Conservation (phyloP, 768 basidiomycete genomes). For the Amanita phalloides region DNA sequence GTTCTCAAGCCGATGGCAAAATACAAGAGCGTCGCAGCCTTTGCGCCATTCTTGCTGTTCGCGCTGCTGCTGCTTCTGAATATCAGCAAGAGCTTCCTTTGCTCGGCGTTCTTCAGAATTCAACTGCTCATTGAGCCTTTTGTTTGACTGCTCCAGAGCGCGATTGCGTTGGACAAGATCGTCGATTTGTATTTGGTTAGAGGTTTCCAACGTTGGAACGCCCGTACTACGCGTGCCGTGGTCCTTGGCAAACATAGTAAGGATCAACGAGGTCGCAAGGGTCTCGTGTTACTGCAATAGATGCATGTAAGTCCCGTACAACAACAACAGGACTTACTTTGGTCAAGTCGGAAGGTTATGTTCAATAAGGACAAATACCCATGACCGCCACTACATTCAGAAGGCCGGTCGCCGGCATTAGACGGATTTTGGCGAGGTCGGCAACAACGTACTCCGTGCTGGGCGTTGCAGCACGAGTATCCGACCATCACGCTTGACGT, state of each 20-base stretch:
- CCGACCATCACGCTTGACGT: no score
- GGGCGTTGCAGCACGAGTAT: no score
- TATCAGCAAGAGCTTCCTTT: conserved; percentile 27
- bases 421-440: no score
- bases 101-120: conserved; percentile 29
- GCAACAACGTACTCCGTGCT: no score
- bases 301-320: neutral
- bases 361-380: neutral
- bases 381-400: neutral
- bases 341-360: neutral
- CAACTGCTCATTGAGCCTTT: conserved; percentile 41
- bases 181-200: conserved; percentile 59
- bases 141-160: conserved; percentile 49
- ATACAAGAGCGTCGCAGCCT: conserved; percentile 51
- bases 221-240: conserved; percentile 14
- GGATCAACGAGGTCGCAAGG: neutral
- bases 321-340: neutral
- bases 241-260: conserved; percentile 12
- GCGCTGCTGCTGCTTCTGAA: conserved; percentile 38
- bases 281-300: neutral
- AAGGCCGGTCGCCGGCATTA: no score
- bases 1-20: conserved; percentile 56
- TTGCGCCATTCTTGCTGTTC: conserved; percentile 52
- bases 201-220: conserved; percentile 40
- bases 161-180: conserved; percentile 64